Percentiles rank a stretch among this genome's conserved stretches.
These are phyloP conservation scores for Lycium ferocissimum DNA, from an alignment of 257 asterid species.

Conservation along the genomic window DNA sequence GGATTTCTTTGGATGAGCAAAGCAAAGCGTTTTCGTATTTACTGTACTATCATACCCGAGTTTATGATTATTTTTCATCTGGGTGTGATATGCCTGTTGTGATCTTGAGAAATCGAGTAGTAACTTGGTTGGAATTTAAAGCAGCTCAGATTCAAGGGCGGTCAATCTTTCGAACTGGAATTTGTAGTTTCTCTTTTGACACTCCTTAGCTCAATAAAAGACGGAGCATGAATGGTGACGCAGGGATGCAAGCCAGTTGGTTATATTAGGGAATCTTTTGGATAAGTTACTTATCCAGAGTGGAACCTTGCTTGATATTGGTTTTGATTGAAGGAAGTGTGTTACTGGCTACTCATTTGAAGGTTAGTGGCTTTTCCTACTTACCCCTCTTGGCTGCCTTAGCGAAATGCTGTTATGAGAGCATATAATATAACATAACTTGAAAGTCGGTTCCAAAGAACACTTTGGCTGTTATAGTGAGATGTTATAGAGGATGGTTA, in stretches of 20 bases:
- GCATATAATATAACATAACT: too few species aligned
- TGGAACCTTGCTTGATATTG: neutral
- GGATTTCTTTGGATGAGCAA: neutral
- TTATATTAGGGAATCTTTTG: neutral
- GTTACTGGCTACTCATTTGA: neutral
- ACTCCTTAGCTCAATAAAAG: neutral
- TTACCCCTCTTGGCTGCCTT: too few species aligned
- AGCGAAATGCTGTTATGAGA: too few species aligned
- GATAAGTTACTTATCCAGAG: slow-evolving; percentile 6
- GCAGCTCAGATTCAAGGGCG: neutral
- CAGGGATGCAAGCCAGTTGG: neutral
- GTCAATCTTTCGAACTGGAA: neutral
- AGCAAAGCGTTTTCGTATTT: neutral
- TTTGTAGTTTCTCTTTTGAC: neutral
- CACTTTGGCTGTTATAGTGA: too few species aligned
- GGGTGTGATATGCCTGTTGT: neutral
- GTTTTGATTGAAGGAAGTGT: neutral
- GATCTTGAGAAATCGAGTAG: slow-evolving; percentile 3
- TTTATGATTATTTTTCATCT: slow-evolving; percentile 4
- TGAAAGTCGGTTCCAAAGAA: too few species aligned
- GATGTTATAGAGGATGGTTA: too few species aligned
- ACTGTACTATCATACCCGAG: neutral
- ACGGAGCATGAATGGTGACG: neutral
- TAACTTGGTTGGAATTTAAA: neutral
- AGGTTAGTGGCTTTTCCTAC: neutral